phyloP scores from a whole-genome alignment of 257 asterid genomes.

The Scutellaria baicalensis region DNA sequence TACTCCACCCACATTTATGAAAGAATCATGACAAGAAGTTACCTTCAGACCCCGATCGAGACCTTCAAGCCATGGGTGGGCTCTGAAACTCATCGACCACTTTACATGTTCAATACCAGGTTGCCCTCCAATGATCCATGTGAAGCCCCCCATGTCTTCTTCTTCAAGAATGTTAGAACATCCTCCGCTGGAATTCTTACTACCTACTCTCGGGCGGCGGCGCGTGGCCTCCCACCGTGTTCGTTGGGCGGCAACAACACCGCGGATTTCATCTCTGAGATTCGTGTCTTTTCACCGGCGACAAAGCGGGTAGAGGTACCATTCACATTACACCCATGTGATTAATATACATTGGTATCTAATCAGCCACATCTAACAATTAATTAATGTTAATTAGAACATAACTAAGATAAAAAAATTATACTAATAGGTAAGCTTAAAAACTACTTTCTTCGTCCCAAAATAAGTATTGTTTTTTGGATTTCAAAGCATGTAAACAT shows the following conservation, averaged over 20 bases:
- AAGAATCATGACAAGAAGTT: conserved; percentile 41
- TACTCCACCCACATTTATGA: conserved; percentile 63
- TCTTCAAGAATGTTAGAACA: conserved; percentile 21
- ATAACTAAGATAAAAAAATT: no score
- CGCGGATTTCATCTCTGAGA: conserved; percentile 29
- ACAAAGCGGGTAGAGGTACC: conserved; percentile 35
- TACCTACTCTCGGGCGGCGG: conserved; percentile 21
- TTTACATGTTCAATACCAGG: conserved; percentile 63
- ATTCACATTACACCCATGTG: no score
- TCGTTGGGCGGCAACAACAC: conserved; percentile 7
- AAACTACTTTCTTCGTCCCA: no score
- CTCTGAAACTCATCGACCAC: conserved; percentile 12
- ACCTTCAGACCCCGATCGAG: conserved; percentile 52
- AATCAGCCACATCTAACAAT: no score
- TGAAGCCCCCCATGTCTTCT: conserved; percentile 51
- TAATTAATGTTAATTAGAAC: no score
- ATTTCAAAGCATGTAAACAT: no score
- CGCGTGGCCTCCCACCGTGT: conserved; percentile 35
- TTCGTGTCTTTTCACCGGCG: conserved; percentile 43
- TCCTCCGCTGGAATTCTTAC: conserved; percentile 16
- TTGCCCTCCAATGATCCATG: conserved; percentile 33
- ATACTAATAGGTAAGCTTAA: no score
- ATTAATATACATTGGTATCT: no score
- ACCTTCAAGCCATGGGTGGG: not conserved
- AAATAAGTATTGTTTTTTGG: no score